A percentile compares a stretch with the other conserved stretches of the same genome.
Conservation (phyloP, 2,329 filamentous ascomycete species). For the Endocalyx cinctus region DNA sequence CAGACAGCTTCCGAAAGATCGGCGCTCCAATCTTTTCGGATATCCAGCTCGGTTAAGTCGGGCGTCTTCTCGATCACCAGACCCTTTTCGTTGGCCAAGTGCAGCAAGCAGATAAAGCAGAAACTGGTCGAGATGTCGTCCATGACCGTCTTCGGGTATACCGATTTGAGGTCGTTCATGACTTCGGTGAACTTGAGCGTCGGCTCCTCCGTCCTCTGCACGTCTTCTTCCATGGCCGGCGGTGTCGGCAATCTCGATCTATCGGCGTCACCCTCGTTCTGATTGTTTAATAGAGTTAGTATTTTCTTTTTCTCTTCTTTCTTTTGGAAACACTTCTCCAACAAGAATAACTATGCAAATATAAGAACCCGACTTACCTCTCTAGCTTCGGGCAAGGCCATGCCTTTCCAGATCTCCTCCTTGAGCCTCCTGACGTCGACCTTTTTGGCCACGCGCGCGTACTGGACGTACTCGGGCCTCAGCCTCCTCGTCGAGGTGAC, state of each 20-base stretch:
- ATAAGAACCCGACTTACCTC: slow-evolving; percentile 47
- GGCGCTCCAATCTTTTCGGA: slow-evolving; percentile 58
- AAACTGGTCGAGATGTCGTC: slow-evolving; percentile 89
- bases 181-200: slow-evolving; percentile 81
- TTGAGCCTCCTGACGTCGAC: slow-evolving; percentile 65
- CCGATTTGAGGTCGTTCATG: slow-evolving; percentile 80
- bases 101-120: slow-evolving; percentile 90
- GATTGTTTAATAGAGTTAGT: too few relatives aligned
- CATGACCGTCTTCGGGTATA: slow-evolving; percentile 83
- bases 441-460: slow-evolving; percentile 66
- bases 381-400: slow-evolving; percentile 48
- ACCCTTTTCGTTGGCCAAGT: slow-evolving; percentile 90
- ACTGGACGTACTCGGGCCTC: slow-evolving; percentile 66
- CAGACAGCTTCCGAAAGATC: too few relatives aligned
- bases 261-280: slow-evolving; percentile 13
- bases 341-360: too few relatives aligned
- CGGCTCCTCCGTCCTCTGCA: slow-evolving; percentile 36
- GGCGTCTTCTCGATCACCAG: slow-evolving; percentile 65
- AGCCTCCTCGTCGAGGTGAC: slow-evolving; percentile 61
- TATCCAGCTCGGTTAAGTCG: slow-evolving; percentile 55
- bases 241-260: slow-evolving; percentile 26
- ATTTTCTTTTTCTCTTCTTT: too few relatives aligned
- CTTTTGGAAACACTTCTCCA: too few relatives aligned
- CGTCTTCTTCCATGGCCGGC: slow-evolving; percentile 21
- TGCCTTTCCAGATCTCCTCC: slow-evolving; percentile 66